phyloP scores from a whole-genome alignment of 345 rosid genomes.

The Mangifera indica region DNA sequence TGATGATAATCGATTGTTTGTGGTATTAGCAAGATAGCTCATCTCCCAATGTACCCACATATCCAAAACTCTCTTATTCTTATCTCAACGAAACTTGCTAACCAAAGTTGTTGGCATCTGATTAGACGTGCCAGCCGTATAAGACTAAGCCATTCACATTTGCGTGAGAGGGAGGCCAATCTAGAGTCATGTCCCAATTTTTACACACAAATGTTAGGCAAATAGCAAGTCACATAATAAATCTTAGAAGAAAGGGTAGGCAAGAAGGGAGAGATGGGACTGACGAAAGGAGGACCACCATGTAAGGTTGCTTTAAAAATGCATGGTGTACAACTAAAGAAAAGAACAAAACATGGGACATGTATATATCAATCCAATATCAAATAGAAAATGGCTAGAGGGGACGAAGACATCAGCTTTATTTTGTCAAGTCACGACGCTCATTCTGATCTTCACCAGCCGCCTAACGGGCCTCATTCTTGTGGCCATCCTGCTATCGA shows the following conservation, averaged over 20 bases:
- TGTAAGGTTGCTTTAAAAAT: conserved; percentile 40
- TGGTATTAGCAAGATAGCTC: not conserved
- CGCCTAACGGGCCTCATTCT: conserved; percentile 1
- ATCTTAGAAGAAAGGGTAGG: not conserved
- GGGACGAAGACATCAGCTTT: conserved; percentile 16
- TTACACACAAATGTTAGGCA: not conserved
- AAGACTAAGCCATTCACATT: not conserved
- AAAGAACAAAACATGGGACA: conserved; percentile 34
- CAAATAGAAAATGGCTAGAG: conserved; percentile 10
- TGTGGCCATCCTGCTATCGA: conserved; percentile 9
- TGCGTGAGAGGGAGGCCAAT: conserved; percentile 12
- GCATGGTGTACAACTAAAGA: conserved; percentile 47
- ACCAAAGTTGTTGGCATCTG: not conserved
- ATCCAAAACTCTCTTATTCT: conserved; percentile 7
- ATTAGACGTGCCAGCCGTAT: conserved; percentile 1
- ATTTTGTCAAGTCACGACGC: conserved; percentile 7
- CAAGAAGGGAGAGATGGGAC: conserved; percentile 31
- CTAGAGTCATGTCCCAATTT: not conserved
- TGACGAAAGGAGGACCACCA: conserved; percentile 36
- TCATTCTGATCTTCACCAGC: conserved; percentile 19
- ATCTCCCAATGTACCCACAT: conserved; percentile 1
- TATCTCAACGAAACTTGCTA: conserved; percentile 6
- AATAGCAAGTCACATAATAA: not conserved
- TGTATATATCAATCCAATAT: conserved; percentile 6
- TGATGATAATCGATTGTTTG: not conserved